These are phyloP conservation scores for Fragaria nilgerrensis DNA, from an alignment of 306 rosid genomes.

Conservation along the genomic window DNA sequence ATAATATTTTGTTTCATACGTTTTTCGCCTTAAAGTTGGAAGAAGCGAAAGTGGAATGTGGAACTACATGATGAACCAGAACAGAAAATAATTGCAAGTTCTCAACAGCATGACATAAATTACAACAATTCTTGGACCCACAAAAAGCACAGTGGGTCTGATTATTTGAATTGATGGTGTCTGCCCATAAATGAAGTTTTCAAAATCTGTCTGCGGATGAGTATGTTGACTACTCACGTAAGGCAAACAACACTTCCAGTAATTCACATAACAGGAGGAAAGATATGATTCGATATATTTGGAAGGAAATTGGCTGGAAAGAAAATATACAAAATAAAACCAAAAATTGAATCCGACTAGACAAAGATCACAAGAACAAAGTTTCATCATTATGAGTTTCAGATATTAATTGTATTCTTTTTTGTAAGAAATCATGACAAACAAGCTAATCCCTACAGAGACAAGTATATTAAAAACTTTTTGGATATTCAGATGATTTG, in stretches of 20 bases:
- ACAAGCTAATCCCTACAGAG: background rate
- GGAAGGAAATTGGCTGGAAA: background rate
- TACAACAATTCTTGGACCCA: background rate
- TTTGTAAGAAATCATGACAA: background rate
- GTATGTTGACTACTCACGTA: background rate
- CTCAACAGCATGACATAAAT: background rate
- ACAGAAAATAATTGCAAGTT: background rate
- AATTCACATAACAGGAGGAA: background rate
- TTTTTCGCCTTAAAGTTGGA: background rate
- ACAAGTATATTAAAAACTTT: background rate
- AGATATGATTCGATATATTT: background rate
- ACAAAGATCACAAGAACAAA: background rate
- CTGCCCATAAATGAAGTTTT: background rate
- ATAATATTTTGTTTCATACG: background rate
- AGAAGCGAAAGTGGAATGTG: background rate
- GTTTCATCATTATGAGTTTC: background rate
- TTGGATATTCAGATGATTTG: background rate
- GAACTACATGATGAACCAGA: background rate
- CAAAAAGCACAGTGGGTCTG: background rate
- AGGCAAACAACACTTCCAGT: background rate
- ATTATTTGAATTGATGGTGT: slow-evolving; percentile 1
- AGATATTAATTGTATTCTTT: background rate
- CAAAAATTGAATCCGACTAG: background rate
- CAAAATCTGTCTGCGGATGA: background rate
- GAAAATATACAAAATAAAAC: no score